phyloP scores from a whole-genome alignment of 495 filamentous ascomycete genomes.

The Hypoxylon cercidicola region DNA sequence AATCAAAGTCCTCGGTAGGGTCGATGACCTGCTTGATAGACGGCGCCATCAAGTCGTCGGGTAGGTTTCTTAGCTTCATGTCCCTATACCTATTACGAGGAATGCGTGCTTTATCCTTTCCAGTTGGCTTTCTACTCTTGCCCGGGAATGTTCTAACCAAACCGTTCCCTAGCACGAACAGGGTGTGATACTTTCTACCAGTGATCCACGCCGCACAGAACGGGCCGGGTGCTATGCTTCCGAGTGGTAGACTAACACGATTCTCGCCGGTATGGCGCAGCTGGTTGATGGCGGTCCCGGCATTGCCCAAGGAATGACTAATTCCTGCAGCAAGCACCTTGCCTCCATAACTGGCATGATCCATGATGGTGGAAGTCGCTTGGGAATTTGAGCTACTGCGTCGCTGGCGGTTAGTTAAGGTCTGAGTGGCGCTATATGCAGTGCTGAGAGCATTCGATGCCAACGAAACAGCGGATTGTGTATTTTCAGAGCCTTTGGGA shows the following conservation, averaged over 20 bases:
- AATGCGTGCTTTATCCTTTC: constrained; percentile 59
- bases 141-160: constrained; percentile 74
- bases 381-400: constrained; percentile 58
- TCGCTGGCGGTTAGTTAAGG: constrained; percentile 60
- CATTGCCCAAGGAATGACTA: constrained; percentile 83
- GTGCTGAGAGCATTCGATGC: constrained; percentile 72
- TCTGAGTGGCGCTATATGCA: constrained; percentile 66
- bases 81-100: constrained; percentile 68
- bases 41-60: constrained; percentile 58
- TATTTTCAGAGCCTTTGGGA: constrained; percentile 48
- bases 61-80: constrained; percentile 69
- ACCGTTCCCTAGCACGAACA: constrained; percentile 68
- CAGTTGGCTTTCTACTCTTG: constrained; percentile 59
- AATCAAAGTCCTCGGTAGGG: constrained; percentile 59
- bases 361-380: constrained; percentile 68
- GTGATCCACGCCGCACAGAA: constrained; percentile 68
- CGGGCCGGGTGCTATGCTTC: constrained; percentile 53
- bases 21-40: constrained; percentile 57
- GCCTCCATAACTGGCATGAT: constrained; percentile 75
- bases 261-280: constrained; percentile 87
- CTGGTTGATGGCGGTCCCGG: constrained; percentile 79
- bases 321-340: constrained; percentile 85
- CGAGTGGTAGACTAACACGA: constrained; percentile 75
- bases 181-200: constrained; percentile 61
- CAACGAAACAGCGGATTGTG: constrained; percentile 62